phyloP scores from a whole-genome alignment of 331 rosid species.

The Malus hybrid region DNA sequence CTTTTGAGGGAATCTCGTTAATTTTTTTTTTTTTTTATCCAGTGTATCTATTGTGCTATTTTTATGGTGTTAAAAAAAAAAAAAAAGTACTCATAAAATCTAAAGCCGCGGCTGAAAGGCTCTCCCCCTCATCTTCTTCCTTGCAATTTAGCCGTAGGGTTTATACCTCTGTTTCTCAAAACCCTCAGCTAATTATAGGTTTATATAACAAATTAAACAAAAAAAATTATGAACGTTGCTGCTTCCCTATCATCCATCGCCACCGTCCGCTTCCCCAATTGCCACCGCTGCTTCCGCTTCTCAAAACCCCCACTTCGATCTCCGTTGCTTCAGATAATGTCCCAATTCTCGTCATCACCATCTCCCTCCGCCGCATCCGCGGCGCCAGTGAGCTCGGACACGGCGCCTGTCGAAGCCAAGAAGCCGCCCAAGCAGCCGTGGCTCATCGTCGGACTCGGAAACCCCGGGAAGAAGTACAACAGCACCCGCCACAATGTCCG shows the following conservation, averaged over 20 bases:
- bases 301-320: conserved; percentile 20
- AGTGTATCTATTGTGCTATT: too few species aligned
- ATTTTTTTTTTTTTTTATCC: too few species aligned
- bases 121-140: not conserved
- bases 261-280: not conserved
- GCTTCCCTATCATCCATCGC: conserved; percentile 40
- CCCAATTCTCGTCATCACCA: conserved; percentile 7
- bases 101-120: not conserved
- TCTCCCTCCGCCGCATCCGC: conserved; percentile 7
- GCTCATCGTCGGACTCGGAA: conserved; percentile 92
- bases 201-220: too few species aligned
- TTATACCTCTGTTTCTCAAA: not conserved
- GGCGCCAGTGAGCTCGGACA: conserved; percentile 6
- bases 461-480: conserved; percentile 77
- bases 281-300: conserved; percentile 28
- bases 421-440: conserved; percentile 51
- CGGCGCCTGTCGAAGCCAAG: conserved; percentile 21
- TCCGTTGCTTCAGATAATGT: conserved; percentile 1
- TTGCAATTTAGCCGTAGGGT: not conserved
- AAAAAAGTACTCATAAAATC: too few species aligned
- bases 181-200: not conserved
- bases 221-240: conserved; percentile 36
- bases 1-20: too few species aligned
- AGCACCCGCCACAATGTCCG: conserved; percentile 81
- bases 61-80: too few species aligned